phyloP scores from a whole-genome alignment of 2,329 filamentous ascomycete genomes.

The Gremmenia infestans region DNA sequence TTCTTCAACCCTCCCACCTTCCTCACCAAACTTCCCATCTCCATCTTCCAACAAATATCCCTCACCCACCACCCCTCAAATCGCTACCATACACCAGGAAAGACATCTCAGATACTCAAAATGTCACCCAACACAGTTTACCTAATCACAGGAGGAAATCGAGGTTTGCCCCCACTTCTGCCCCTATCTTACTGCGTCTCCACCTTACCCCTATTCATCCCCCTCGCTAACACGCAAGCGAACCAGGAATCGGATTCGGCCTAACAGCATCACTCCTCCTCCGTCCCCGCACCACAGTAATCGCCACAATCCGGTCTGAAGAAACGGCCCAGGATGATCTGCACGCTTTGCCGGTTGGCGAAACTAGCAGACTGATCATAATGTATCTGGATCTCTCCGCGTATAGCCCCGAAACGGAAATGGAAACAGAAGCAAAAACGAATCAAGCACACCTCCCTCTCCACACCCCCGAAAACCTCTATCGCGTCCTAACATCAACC shows the following conservation, averaged over 20 bases:
- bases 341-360: constrained; percentile 12
- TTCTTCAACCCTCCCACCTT: background rate
- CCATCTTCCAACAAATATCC: background rate
- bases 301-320: constrained; percentile 36
- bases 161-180: constrained; percentile 16
- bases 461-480: background rate
- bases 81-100: background rate
- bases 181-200: constrained; percentile 15
- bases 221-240: background rate
- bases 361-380: constrained; percentile 35
- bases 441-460: too few relatives aligned
- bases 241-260: constrained; percentile 30
- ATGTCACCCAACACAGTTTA: constrained; percentile 17
- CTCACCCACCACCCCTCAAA: background rate
- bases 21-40: background rate
- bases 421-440: too few relatives aligned
- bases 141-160: constrained; percentile 29
- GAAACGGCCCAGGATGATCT: constrained; percentile 25
- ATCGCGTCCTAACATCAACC: constrained; percentile 1
- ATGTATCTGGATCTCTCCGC: constrained; percentile 25
- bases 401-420: constrained; percentile 8
- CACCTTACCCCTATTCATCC: constrained; percentile 1
- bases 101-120: background rate
- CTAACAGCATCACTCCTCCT: constrained; percentile 33
- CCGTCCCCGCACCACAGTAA: constrained; percentile 35